Evolutionary conservation across 805 yeast genomes (phyloP).

Genomic region (Wickerhamomyces mucosus): DNA sequence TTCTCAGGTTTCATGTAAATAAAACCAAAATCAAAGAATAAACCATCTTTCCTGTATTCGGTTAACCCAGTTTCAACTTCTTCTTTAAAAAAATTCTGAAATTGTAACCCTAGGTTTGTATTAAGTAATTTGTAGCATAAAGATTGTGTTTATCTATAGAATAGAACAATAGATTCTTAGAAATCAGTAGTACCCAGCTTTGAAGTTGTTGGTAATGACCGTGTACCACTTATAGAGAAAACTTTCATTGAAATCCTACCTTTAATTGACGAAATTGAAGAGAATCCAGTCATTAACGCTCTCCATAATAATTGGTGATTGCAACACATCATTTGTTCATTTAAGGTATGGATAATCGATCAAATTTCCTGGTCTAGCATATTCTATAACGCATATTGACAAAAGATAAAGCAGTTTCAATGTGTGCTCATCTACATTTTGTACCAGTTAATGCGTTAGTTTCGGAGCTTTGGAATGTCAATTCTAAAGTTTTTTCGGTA

Average conservation of each 20-base stretch:
- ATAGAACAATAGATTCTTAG: slow-evolving; percentile 41
- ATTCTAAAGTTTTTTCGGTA: slow-evolving; percentile 24
- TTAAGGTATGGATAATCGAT: slow-evolving; percentile 35
- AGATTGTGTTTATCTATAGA: slow-evolving; percentile 64
- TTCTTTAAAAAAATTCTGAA: slow-evolving; percentile 56
- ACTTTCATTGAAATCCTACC: slow-evolving; percentile 45
- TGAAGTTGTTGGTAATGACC: slow-evolving; percentile 34
- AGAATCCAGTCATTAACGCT: slow-evolving; percentile 44
- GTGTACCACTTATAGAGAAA: slow-evolving; percentile 50
- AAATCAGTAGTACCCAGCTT: slow-evolving; percentile 12
- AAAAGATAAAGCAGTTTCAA: too few species aligned
- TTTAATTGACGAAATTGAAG: slow-evolving; percentile 54
- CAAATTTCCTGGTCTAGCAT: slow-evolving; percentile 43
- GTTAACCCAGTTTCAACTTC: slow-evolving; percentile 83
- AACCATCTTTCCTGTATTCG: slow-evolving; percentile 73
- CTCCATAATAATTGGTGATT: slow-evolving; percentile 43
- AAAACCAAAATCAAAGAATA: slow-evolving; percentile 47
- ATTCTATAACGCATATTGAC: slow-evolving; percentile 42
- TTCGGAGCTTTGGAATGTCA: slow-evolving; percentile 39
- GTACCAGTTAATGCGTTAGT: slow-evolving; percentile 43
- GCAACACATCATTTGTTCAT: slow-evolving; percentile 20
- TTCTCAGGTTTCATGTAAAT: slow-evolving; percentile 36
- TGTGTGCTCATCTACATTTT: slow-evolving; percentile 41
- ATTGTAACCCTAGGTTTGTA: slow-evolving; percentile 36
- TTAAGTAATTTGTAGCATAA: slow-evolving; percentile 50